Conservation (phyloP, 1,139 yeast species). For the Saccharomyces hybrid region DNA sequence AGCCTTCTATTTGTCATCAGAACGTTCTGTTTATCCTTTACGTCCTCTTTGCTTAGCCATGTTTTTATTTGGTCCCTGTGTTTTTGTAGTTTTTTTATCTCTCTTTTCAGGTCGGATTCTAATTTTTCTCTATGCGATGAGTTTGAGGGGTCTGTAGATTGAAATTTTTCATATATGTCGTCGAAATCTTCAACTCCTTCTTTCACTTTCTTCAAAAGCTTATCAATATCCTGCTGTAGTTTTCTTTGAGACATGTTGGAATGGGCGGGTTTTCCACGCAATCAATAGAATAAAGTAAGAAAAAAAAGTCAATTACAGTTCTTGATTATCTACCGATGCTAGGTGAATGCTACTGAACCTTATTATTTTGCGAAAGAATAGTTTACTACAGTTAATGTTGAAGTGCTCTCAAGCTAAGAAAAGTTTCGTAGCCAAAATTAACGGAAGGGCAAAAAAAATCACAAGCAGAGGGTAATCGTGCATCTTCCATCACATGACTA, state of each 20-base stretch:
- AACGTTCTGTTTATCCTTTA: slow-evolving; percentile 73
- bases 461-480: not conserved
- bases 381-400: not conserved
- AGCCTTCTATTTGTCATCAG: slow-evolving; percentile 72
- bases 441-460: not conserved
- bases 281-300: not conserved
- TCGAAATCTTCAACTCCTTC: slow-evolving; percentile 92
- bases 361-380: not conserved
- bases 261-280: not conserved
- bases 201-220: slow-evolving; percentile 85
- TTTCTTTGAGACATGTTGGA: slow-evolving; percentile 55
- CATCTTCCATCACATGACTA: not conserved
- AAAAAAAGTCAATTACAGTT: not conserved
- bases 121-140: slow-evolving; percentile 90
- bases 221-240: slow-evolving; percentile 82
- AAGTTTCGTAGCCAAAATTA: not conserved
- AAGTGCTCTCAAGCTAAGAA: not conserved
- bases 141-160: slow-evolving; percentile 56
- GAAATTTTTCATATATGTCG: slow-evolving; percentile 77
- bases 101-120: slow-evolving; percentile 89
- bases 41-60: slow-evolving; percentile 90
- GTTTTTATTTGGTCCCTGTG: slow-evolving; percentile 92
- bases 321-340: not conserved
- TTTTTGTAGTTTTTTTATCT: slow-evolving; percentile 90
- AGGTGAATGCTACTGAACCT: not conserved